Base-by-base conservation (phyloP, 306 rosid species). In the Vigna unguiculata region DNA sequence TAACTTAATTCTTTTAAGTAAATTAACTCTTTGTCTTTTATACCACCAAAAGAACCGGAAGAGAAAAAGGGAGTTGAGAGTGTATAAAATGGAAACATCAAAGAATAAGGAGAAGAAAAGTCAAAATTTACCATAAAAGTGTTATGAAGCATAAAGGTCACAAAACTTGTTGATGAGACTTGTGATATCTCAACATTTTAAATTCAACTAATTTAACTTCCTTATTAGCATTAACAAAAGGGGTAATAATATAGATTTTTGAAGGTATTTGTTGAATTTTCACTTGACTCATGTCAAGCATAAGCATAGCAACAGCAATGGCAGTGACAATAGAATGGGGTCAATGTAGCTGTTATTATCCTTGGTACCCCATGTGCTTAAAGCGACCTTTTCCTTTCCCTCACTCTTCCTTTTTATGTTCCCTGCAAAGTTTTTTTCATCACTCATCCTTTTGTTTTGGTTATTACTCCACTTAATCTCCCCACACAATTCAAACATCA, bases 311-410 rank as follows among this genome's bases (percentile, higher is more conserved):
- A 59, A 38, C 71, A 2, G 45, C 45, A 40, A 40, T 40, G 3
- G 45, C 30, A 76, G 9, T 67, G 17, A 51, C 40, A 59, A 30
- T 74, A 71, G 64, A 71, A 82, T 76, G 59, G 72, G 69, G 69
- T 75, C 69, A 61, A 45, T 82, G 40, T 66, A 24, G 73, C 48
- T 61, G 55, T 60, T 60, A 9, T 60, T 60, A 9, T 54, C 30
- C 30, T 68, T 38, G 62, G n/a, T 77, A 30, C 65, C 75, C 83
- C 86, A 86, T 80, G 89, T 87, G 83, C 80, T 66, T 67, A 59
- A 64, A 81, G 86, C 88, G 58, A 59, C 54, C 66, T 76, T 15
- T 75, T 52, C 49, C 49, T 68, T 72, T 68, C 82, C 22, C 30
- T 81, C 13, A 68, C 86, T 68, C 8, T 72, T 66, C 67, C 79